Evolutionary conservation across 148 eudicot genomes (phyloP).

Genomic region (Oxyria digyna): DNA sequence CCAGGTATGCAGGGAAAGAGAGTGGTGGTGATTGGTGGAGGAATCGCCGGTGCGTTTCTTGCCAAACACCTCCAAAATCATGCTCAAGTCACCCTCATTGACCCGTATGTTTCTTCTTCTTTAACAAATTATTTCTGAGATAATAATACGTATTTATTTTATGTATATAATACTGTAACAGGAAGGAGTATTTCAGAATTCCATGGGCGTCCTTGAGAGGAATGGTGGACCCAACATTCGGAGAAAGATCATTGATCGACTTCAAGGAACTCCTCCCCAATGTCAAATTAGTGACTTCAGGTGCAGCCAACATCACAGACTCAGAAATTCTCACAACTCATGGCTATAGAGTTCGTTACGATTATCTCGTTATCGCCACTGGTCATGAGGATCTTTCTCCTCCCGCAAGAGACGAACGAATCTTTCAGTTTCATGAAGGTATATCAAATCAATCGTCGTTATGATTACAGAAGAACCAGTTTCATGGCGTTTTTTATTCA

Average conservation of each 20-base stretch:
- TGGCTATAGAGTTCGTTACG: slow-evolving; percentile 24
- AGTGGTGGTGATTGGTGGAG: slow-evolving; percentile 33
- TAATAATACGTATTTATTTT: no score
- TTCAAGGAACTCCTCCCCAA: slow-evolving; percentile 31
- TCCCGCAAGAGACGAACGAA: slow-evolving; percentile 18
- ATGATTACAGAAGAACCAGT: no score
- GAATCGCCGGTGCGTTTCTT: slow-evolving; percentile 27
- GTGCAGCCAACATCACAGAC: slow-evolving; percentile 23
- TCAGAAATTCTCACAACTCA: slow-evolving; percentile 22
- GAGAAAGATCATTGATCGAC: slow-evolving; percentile 29
- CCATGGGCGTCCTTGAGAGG: slow-evolving; percentile 34
- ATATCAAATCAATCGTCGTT: no score
- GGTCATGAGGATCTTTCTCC: slow-evolving; percentile 29
- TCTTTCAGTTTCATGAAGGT: slow-evolving; percentile 30
- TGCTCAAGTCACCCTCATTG: slow-evolving; percentile 22
- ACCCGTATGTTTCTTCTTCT: slow-evolving; percentile 10
- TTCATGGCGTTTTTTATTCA: no score
- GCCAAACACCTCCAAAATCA: slow-evolving; percentile 23
- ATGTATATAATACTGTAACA: no score
- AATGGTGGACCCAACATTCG: slow-evolving; percentile 29
- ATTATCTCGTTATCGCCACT: slow-evolving; percentile 42
- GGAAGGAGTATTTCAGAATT: slow-evolving; percentile 34
- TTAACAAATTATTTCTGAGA: no score
- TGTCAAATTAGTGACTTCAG: slow-evolving; percentile 28
- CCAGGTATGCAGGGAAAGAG: slow-evolving; percentile 2